A percentile compares a stretch with the other conserved stretches of the same genome.
Conservation (phyloP, 192 early-diverging fungal genomes). For the Coemansia aciculifera region DNA sequence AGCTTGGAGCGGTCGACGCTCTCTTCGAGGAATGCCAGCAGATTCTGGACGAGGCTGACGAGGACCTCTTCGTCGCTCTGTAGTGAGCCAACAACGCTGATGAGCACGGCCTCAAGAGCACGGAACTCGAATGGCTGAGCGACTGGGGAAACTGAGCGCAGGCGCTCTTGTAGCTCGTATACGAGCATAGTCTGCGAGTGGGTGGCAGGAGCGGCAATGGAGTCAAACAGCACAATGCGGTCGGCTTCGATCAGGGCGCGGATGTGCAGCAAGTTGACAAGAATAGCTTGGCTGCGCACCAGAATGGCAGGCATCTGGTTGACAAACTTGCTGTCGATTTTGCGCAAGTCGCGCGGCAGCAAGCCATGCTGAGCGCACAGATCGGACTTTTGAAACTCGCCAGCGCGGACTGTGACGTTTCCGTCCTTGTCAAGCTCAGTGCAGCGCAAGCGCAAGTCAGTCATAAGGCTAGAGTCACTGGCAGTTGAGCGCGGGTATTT, state of each 20-base stretch:
- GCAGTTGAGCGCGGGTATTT: slow-evolving; percentile 30
- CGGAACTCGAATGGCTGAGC: slow-evolving; percentile 58
- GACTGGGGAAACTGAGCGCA: slow-evolving; percentile 45
- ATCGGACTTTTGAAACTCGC: slow-evolving; percentile 76
- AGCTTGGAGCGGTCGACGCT: slow-evolving; percentile 72
- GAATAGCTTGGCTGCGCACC: slow-evolving; percentile 77
- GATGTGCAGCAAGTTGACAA: slow-evolving; percentile 81
- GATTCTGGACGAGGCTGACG: slow-evolving; percentile 62
- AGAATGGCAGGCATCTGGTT: slow-evolving; percentile 82
- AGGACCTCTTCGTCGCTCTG: slow-evolving; percentile 73
- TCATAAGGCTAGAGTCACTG: slow-evolving; percentile 4
- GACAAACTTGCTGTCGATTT: slow-evolving; percentile 71
- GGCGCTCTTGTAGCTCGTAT: slow-evolving; percentile 74
- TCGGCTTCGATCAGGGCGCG: slow-evolving; percentile 81
- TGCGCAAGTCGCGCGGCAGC: slow-evolving; percentile 84
- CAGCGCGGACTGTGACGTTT: slow-evolving; percentile 67
- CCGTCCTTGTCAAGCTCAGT: slow-evolving; percentile 71
- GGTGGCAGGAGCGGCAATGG: slow-evolving; percentile 64
- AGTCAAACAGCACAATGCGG: slow-evolving; percentile 74
- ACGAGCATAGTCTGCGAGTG: slow-evolving; percentile 77
- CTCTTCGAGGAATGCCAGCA: slow-evolving; percentile 72
- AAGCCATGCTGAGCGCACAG: slow-evolving; percentile 75
- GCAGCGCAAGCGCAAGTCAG: slow-evolving; percentile 55
- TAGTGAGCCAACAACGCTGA: slow-evolving; percentile 66
- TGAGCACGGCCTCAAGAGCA: slow-evolving; percentile 79